phyloP scores from a whole-genome alignment of 495 filamentous ascomycete species.

The Lentithecium fluviatile region DNA sequence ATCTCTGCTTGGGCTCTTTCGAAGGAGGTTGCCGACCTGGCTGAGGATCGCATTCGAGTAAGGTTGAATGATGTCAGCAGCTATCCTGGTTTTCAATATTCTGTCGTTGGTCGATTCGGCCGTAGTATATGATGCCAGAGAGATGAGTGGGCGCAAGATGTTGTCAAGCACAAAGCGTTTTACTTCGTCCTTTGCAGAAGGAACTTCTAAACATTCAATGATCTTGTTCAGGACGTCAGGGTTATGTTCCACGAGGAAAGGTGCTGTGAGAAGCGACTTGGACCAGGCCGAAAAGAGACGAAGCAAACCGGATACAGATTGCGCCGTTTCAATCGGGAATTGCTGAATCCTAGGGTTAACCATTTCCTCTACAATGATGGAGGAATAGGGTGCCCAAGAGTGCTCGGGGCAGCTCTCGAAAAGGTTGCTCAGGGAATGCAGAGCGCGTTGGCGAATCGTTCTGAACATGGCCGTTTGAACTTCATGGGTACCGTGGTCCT shows the following conservation, averaged over 20 bases:
- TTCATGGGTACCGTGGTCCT: constrained; percentile 43
- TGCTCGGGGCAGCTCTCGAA: constrained; percentile 66
- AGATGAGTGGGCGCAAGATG: constrained; percentile 67
- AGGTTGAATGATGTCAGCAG: constrained; percentile 26
- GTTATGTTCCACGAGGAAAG: constrained; percentile 67
- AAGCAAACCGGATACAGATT: constrained; percentile 79
- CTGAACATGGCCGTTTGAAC: constrained; percentile 55
- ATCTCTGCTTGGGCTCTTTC: constrained; percentile 62
- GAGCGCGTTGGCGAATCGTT: constrained; percentile 66
- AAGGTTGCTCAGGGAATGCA: constrained; percentile 76
- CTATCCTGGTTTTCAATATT: constrained; percentile 13
- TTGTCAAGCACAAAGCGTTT: constrained; percentile 74
- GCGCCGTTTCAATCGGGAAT: constrained; percentile 81
- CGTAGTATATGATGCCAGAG: constrained; percentile 59
- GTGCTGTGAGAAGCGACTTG: constrained; percentile 59
- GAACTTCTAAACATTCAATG: constrained; percentile 66
- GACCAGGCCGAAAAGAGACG: constrained; percentile 81
- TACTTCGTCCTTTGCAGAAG: constrained; percentile 83
- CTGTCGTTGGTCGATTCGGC: constrained; percentile 27
- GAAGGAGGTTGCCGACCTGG: constrained; percentile 63
- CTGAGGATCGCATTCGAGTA: constrained; percentile 28
- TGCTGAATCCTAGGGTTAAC: constrained; percentile 74
- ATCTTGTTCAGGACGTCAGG: constrained; percentile 63
- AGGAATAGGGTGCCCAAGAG: constrained; percentile 68
- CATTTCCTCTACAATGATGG: constrained; percentile 66